phyloP scores from a whole-genome alignment of 306 rosid genomes.

The Pyrus communis region DNA sequence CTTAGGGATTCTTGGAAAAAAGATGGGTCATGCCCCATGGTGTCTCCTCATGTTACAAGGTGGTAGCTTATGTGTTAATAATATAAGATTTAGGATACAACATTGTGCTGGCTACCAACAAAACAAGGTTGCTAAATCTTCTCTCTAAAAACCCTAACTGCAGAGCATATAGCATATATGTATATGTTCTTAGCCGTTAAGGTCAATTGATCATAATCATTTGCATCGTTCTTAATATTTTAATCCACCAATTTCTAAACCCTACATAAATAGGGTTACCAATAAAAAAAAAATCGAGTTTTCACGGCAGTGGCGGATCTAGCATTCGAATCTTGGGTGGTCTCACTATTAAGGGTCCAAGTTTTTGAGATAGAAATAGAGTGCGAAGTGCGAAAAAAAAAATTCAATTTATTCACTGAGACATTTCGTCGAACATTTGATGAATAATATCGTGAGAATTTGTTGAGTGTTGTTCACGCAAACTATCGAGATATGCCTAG shows the following conservation, averaged over 20 bases:
- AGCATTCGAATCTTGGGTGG: too few species aligned
- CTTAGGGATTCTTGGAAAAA: neutral
- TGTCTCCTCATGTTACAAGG: conserved; percentile 3
- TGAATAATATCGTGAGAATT: too few species aligned
- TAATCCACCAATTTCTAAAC: neutral
- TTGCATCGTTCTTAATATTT: neutral
- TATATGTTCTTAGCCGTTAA: neutral
- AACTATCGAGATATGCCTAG: too few species aligned
- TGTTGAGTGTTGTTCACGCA: too few species aligned
- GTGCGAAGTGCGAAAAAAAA: too few species aligned
- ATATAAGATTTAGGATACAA: neutral
- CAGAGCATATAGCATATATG: neutral
- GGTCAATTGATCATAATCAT: conserved; percentile 1
- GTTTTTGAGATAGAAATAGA: too few species aligned
- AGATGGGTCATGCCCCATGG: neutral
- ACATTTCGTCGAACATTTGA: too few species aligned
- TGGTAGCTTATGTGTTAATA: neutral
- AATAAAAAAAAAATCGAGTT: neutral
- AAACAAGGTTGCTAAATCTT: neutral
- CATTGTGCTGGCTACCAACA: neutral
- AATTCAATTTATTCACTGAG: too few species aligned
- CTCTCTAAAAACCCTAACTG: neutral
- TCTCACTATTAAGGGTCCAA: too few species aligned
- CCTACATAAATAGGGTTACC: neutral
- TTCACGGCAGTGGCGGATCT: too few species aligned